Evolutionary conservation across 2,329 filamentous ascomycete species (phyloP), one percentile per base, ranked within the genome.

Genomic region (Colletotrichum noveboracense): DNA sequence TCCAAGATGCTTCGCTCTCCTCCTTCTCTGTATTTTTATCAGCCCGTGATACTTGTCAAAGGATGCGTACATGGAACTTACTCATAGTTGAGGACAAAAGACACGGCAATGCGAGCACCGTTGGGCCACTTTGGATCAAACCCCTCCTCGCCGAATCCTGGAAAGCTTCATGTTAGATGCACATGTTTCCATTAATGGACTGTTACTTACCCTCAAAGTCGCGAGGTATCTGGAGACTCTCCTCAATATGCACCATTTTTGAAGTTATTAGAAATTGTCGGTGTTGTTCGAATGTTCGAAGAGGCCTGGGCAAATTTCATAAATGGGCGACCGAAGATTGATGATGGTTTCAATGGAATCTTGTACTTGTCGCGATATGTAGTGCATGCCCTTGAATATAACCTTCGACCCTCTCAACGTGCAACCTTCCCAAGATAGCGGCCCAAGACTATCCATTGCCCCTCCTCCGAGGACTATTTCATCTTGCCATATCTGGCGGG

Each of bases 1-100:
- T 81, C 80, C 13, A 80, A 62, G 3, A 79, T 76, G 52, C 76
- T 79, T 56, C 80, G 78, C 71, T 81, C 80, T 12, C 80, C 80
- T 32, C 80, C 80, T 65, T 81, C 80, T 52, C 79, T 80, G 16
- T 1, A 32, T 12, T 21, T 2, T 21, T 3, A 34, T 32, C 28
- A 36, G 58, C 10, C 28, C 3, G 28, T 21, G 28, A 1, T 6
- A 21, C 18, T 4, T 14, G 2, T 10, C 6, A 0, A 13, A 16
- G 0, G 9, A 14, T 5, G 1, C 28, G 5, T 7, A n/a, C 1
- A 32, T 62, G 10, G 8, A 7, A 52, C 58, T 62, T 36, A 62
- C 58, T 62, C 58, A 32, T 62, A 62, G 7, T 62, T 62, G 26
- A 62, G 58, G 6, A 62, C 58, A 9, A 62, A 62, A 8, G 58